Evolutionary conservation across 805 yeast genomes (phyloP).

Genomic region (Teunomyces tritomae): DNA sequence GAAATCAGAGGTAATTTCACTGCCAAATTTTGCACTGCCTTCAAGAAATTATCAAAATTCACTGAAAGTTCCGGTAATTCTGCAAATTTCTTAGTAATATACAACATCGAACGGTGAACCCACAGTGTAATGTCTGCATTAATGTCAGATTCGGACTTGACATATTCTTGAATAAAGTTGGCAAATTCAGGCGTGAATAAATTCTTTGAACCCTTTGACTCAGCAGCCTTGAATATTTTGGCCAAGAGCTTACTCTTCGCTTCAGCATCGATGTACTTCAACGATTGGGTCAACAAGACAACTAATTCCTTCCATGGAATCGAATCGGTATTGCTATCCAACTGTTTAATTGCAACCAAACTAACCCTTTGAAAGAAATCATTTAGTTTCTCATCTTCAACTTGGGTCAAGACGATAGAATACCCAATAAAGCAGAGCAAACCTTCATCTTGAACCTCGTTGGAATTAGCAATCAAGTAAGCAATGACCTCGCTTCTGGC

Average conservation of each 20-base stretch:
- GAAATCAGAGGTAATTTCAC: conserved; percentile 8
- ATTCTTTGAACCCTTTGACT: conserved; percentile 25
- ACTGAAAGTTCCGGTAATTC: conserved; percentile 35
- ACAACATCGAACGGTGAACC: conserved; percentile 57
- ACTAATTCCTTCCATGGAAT: conserved; percentile 18
- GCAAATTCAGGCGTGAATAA: conserved; percentile 26
- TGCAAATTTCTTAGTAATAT: conserved; percentile 62
- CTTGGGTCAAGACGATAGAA: conserved; percentile 9
- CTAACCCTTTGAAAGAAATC: conserved; percentile 10
- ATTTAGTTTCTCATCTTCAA: conserved; percentile 1
- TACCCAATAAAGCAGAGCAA: conserved; percentile 19
- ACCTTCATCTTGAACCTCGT: conserved; percentile 11
- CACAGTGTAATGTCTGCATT: conserved; percentile 38
- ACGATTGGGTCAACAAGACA: conserved; percentile 13
- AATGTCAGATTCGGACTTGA: conserved; percentile 19
- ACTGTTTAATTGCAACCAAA: conserved; percentile 13
- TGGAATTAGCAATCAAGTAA: conserved; percentile 10
- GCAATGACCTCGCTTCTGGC: conserved; percentile 3
- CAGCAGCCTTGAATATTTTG: conserved; percentile 19
- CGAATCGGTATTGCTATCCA: not conserved
- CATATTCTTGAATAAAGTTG: conserved; percentile 24
- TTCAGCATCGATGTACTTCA: conserved; percentile 9
- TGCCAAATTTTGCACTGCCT: conserved; percentile 15
- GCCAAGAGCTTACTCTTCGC: conserved; percentile 11
- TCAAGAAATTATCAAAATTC: conserved; percentile 32